These are phyloP conservation scores for Penicillium sp. DNA, from an alignment of 2,329 filamentous ascomycete species.

Conservation along the genomic window DNA sequence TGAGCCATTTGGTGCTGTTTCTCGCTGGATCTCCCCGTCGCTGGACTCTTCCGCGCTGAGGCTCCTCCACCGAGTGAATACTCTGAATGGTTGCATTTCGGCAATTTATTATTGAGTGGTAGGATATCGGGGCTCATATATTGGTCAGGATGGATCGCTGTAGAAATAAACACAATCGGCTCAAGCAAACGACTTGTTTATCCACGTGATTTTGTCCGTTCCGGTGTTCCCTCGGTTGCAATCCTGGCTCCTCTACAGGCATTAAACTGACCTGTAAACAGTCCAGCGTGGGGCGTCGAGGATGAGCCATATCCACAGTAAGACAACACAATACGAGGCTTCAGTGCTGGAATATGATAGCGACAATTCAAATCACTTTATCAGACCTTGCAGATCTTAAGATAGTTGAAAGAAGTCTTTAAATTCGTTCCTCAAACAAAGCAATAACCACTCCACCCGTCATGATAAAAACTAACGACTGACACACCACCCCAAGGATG, in stretches of 20 bases:
- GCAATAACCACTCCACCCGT: not conserved
- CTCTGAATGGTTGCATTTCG: not conserved
- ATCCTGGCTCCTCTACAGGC: not conserved
- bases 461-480: not conserved
- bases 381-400: not conserved
- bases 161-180: not conserved
- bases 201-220: slow-evolving; percentile 2
- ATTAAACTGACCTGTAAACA: not conserved
- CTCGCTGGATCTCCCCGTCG: not conserved
- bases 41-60: not conserved
- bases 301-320: not conserved
- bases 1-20: not conserved
- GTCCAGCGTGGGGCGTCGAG: not conserved
- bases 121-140: not conserved
- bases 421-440: slow-evolving; percentile 11
- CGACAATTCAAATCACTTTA: not conserved
- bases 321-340: not conserved
- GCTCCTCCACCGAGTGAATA: slow-evolving; percentile 1
- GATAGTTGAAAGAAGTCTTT: slow-evolving; percentile 7
- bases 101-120: not conserved
- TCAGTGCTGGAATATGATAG: not conserved
- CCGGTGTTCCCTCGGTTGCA: not conserved
- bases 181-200: not conserved
- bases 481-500: not conserved
- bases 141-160: not conserved